Conservation (phyloP, 78 protist genomes). For the Bigelowiella natans region DNA sequence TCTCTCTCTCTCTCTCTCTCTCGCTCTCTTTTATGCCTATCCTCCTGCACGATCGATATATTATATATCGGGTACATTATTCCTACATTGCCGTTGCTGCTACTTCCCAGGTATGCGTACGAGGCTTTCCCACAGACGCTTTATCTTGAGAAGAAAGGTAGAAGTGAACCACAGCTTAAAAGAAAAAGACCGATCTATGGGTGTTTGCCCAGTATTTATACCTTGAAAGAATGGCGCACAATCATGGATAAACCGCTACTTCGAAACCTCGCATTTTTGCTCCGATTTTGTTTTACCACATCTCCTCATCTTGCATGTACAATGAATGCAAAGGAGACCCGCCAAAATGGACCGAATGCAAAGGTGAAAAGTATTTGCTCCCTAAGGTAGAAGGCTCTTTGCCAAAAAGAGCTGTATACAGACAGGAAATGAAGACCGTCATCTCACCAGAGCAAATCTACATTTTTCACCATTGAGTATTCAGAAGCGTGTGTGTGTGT, state of each 20-base stretch:
- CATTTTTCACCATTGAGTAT: not conserved
- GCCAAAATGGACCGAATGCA: not conserved
- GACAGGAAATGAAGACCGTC: not conserved
- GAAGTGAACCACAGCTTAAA: not conserved
- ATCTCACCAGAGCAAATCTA: not conserved
- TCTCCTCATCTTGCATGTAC: not conserved
- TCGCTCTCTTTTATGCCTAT: no score
- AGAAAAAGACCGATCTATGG: no score
- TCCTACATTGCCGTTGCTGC: not conserved
- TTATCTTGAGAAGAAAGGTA: not conserved
- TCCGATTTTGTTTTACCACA: not conserved
- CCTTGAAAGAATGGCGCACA: no score
- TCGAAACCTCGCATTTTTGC: not conserved
- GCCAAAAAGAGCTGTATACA: not conserved
- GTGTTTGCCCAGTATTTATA: no score
- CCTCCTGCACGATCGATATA: no score
- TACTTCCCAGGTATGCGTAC: not conserved
- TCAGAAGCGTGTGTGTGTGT: not conserved
- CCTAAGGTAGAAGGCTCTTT: not conserved
- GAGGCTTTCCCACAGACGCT: not conserved
- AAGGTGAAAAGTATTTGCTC: not conserved
- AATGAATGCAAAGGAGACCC: not conserved
- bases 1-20: not conserved
- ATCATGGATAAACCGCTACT: no score
- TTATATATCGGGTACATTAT: no score